Conservation (phyloP, 2,329 filamentous ascomycete species). For the Epicoccum nigrum region DNA sequence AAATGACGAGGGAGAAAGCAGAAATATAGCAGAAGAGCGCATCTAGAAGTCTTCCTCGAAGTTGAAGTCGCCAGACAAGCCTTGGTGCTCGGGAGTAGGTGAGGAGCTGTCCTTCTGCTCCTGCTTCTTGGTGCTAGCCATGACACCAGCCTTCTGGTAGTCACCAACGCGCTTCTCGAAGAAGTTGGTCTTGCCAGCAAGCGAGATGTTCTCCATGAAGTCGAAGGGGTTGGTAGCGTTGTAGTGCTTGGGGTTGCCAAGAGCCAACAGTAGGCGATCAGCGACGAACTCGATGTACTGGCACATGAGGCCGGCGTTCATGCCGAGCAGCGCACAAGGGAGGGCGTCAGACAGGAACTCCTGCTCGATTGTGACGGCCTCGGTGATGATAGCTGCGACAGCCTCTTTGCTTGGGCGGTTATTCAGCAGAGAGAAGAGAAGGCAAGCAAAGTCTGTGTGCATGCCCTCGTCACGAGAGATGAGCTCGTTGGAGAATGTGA, state of each 20-base stretch:
- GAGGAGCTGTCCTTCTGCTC: slow-evolving; percentile 57
- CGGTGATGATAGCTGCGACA: slow-evolving; percentile 86
- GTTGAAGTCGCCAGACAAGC: slow-evolving; percentile 73
- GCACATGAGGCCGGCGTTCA: slow-evolving; percentile 98
- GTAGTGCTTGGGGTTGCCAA: slow-evolving; percentile 95
- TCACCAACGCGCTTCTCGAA: slow-evolving; percentile 99
- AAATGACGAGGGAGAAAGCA: slow-evolving; percentile 25
- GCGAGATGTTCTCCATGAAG: slow-evolving; percentile 99
- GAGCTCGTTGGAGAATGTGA: slow-evolving; percentile 99
- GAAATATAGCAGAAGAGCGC: slow-evolving; percentile 17
- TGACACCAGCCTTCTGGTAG: slow-evolving; percentile 99
- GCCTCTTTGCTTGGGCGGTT: slow-evolving; percentile 83
- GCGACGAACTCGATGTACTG: slow-evolving; percentile 99
- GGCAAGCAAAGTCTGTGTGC: slow-evolving; percentile 98
- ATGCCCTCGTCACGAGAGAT: slow-evolving; percentile 99
- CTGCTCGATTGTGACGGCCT: slow-evolving; percentile 93
- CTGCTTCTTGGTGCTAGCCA: slow-evolving; percentile 83
- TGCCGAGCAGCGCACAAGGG: slow-evolving; percentile 89
- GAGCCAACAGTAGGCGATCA: slow-evolving; percentile 88
- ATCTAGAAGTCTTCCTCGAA: slow-evolving; percentile 97
- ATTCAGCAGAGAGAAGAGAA: slow-evolving; percentile 96
- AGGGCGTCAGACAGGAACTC: slow-evolving; percentile 97
- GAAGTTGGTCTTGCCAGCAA: slow-evolving; percentile 99
- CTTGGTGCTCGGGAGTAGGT: slow-evolving; percentile 53
- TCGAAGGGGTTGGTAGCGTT: slow-evolving; percentile 95